phyloP scores from a whole-genome alignment of 2,329 filamentous ascomycete genomes.

The Penicillium sp. region DNA sequence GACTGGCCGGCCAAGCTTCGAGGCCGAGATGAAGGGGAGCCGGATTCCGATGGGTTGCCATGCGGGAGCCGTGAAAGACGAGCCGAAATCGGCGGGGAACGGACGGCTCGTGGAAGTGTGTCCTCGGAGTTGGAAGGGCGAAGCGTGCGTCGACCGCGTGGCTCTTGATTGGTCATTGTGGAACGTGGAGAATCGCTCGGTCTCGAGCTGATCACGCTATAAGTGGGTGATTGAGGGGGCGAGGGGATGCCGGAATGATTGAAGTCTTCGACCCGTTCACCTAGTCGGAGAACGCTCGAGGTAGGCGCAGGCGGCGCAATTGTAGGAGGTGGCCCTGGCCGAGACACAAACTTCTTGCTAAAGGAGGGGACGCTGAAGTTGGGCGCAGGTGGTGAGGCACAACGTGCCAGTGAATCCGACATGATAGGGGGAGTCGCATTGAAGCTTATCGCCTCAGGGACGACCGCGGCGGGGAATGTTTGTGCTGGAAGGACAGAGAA shows the following conservation, averaged over 20 bases:
- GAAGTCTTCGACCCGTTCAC: slow-evolving; percentile 13
- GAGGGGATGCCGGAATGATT: slow-evolving; percentile 23
- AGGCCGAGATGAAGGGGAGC: slow-evolving; percentile 17
- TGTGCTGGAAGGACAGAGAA: slow-evolving; percentile 10
- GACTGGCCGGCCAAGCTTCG: slow-evolving; percentile 16
- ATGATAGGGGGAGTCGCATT: slow-evolving; percentile 19
- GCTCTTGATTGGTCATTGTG: slow-evolving; percentile 8
- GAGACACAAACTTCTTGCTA: slow-evolving; percentile 33
- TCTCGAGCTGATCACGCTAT: slow-evolving; percentile 20
- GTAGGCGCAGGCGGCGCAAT: slow-evolving; percentile 13
- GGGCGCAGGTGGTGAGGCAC: slow-evolving; percentile 32
- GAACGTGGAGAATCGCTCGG: slow-evolving; percentile 19
- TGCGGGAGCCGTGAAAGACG: slow-evolving; percentile 16
- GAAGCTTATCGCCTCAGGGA: slow-evolving; percentile 16
- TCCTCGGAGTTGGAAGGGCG: slow-evolving; percentile 28
- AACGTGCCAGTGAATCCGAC: slow-evolving; percentile 22
- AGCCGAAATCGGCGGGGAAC: slow-evolving; percentile 7
- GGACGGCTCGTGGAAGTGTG: slow-evolving; percentile 17
- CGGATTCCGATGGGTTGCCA: slow-evolving; percentile 7
- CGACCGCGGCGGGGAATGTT: slow-evolving; percentile 7
- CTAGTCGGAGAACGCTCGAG: slow-evolving; percentile 9
- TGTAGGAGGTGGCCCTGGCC: slow-evolving; percentile 10
- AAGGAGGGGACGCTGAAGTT: slow-evolving; percentile 41
- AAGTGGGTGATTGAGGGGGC: slow-evolving; percentile 30
- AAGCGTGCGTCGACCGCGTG: slow-evolving; percentile 16